Base-by-base conservation (phyloP, 306 rosid species). In the Comarum palustre region DNA sequence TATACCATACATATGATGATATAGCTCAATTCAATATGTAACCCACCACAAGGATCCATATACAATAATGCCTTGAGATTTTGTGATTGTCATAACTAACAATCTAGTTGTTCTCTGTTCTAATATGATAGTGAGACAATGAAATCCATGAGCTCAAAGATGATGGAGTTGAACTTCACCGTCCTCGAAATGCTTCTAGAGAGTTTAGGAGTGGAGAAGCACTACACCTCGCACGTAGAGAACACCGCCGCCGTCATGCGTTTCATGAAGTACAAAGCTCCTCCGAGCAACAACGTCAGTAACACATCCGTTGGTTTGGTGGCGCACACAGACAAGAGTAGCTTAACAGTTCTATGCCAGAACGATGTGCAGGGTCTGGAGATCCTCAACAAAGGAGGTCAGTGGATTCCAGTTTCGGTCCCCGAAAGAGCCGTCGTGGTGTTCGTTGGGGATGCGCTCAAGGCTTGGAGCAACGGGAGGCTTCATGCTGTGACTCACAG, bases 391-490 rank as follows among this genome's bases (percentile, higher is more conserved):
- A 88, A 84, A 68, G 38, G 76, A 47, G 89, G 86, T 45, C 38
- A 79, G 0, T 89, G 93, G 93, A 6, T 79, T 48, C 58, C 68
- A 11, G 5, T 82, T 4, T 7, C 46, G 15, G 55, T 86, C 20
- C 88, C 90, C 6, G 41, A 47, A 4, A 27, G 71, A 24, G 82
- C 81, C 3, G 65, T 74, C 19, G 65, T 75, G 1, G 82, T 77
- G 45, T 12, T 86, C n/a, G 74, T 79, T 20, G 91, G 89, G n/a
- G 90, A 86, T 50, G 55, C 80, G 8, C 82, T 84, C 0, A 82
- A 82, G 85, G 88, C 87, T 2, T 86, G 88, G 90, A 86, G 88
- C 82, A 85, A 85, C 48, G 86, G 85, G 57, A 85, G 87, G 25
- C 70, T 85, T 54, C 77, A 85, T 64, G 85, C 89, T 24, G 81